Conservation (phyloP, 192 early-diverging fungal genomes). For the Backusella australiensis region DNA sequence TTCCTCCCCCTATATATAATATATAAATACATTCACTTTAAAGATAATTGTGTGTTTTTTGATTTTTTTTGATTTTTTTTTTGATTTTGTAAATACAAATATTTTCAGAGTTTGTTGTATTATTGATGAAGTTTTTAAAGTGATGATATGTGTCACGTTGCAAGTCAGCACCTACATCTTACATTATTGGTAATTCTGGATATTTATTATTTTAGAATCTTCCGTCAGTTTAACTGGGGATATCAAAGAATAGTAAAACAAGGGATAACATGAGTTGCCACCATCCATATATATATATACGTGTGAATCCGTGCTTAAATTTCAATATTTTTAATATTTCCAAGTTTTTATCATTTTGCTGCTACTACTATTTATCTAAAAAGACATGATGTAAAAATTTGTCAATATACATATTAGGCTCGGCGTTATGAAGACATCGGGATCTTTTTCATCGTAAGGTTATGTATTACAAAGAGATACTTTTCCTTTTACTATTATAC, state of each 20-base stretch:
- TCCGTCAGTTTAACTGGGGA: neutral
- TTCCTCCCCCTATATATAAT: neutral
- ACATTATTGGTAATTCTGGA: neutral
- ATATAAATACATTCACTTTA: neutral
- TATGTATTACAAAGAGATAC: neutral
- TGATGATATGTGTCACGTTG: neutral
- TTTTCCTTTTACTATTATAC: neutral
- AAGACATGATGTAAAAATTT: neutral
- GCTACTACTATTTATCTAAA: neutral
- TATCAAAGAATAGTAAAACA: neutral
- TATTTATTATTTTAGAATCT: neutral
- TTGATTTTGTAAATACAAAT: neutral
- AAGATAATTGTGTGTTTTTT: neutral
- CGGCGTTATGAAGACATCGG: neutral
- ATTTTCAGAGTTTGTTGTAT: neutral
- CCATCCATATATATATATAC: neutral
- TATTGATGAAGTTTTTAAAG: neutral
- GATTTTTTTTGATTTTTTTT: too few species aligned
- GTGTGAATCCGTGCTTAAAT: neutral
- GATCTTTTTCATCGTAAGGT: neutral
- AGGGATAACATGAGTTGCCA: neutral
- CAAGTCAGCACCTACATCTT: constrained; percentile 1
- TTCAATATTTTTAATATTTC: neutral
- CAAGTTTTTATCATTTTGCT: neutral
- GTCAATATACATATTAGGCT: neutral